phyloP scores from a whole-genome alignment of 345 rosid genomes.

The Syzygium aqueum region DNA sequence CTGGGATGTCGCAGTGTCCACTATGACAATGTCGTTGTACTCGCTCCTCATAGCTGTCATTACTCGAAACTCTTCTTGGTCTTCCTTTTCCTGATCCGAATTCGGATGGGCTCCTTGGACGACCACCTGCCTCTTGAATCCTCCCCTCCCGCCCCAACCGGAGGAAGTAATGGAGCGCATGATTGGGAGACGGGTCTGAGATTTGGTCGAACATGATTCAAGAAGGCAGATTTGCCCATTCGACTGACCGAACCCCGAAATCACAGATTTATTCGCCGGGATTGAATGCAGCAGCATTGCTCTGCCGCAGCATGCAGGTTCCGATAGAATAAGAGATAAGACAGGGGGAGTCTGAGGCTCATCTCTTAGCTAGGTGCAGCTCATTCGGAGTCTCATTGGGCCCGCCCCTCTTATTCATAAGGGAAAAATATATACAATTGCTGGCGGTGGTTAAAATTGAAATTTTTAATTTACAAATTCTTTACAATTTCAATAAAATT shows the following conservation, averaged over 20 bases:
- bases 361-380: not conserved
- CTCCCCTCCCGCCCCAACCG: not conserved
- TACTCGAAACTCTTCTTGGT: slow-evolving; percentile 45
- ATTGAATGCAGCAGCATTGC: not conserved
- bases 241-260: not conserved
- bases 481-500: no score
- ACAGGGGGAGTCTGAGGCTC: not conserved
- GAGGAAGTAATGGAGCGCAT: not conserved
- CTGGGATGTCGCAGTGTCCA: slow-evolving; percentile 51
- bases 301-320: not conserved
- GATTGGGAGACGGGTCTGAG: not conserved
- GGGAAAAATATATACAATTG: not conserved
- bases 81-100: slow-evolving; percentile 3
- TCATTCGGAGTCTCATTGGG: not conserved
- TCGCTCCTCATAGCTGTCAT: slow-evolving; percentile 42
- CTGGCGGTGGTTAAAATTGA: no score
- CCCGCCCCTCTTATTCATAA: not conserved
- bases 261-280: not conserved
- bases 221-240: not conserved
- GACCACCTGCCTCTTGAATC: not conserved
- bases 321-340: not conserved
- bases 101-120: not conserved
- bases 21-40: slow-evolving; percentile 66
- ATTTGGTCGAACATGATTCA: not conserved
- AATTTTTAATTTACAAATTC: not conserved